Conservation (phyloP, 345 rosid genomes). For the Nephelium lappaceum region DNA sequence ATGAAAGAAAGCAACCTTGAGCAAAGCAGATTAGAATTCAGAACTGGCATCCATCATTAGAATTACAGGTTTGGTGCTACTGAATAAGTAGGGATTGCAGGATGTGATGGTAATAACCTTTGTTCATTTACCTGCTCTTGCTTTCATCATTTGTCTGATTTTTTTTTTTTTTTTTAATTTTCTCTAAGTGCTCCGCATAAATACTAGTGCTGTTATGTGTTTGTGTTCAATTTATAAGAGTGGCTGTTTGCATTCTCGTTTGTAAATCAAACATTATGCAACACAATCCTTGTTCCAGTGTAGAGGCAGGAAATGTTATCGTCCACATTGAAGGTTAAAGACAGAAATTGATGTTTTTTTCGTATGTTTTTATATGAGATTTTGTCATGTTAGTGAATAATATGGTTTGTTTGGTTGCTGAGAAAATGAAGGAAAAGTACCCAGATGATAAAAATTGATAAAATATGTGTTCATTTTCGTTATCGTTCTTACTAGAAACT, state of each 20-base stretch:
- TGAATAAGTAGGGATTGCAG: background rate
- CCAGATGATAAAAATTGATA: background rate
- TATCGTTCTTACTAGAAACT: background rate
- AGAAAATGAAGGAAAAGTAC: background rate
- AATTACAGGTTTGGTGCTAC: background rate
- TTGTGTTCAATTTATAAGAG: background rate
- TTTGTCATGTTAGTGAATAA: background rate
- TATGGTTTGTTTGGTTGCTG: background rate
- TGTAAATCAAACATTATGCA: too few species aligned
- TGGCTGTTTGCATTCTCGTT: background rate
- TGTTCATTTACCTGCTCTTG: too few species aligned
- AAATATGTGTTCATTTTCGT: background rate
- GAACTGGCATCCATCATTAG: too few species aligned
- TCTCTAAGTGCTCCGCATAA: too few species aligned
- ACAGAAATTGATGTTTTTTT: background rate
- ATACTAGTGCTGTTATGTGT: too few species aligned
- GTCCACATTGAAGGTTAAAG: background rate
- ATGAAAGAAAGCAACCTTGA: too few species aligned
- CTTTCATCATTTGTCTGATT: too few species aligned
- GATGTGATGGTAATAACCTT: background rate
- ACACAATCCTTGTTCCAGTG: too few species aligned
- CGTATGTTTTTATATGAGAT: too few species aligned
- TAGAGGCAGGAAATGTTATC: too few species aligned
- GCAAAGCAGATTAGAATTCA: background rate
- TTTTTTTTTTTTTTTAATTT: too few species aligned